Conservation (phyloP, 2,329 filamentous ascomycete species). For the Diplodia sapinea region DNA sequence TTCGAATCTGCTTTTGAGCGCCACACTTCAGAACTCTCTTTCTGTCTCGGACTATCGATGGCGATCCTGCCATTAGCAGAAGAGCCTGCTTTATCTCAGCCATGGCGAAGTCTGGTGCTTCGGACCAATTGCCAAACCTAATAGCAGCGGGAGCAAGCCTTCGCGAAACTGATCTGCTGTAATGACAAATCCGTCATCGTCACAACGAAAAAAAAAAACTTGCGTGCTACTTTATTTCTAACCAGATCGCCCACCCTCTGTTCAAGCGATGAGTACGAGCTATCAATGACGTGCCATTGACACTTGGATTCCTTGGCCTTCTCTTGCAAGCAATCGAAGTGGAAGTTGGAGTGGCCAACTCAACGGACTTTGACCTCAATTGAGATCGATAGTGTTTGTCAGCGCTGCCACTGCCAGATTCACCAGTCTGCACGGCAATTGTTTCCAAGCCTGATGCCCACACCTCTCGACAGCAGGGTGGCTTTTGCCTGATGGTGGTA, state of each 20-base stretch:
- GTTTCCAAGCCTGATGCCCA: not conserved
- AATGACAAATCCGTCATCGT: not conserved
- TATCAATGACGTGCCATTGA: constrained; percentile 5
- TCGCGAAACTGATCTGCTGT: not conserved
- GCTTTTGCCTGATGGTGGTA: not conserved
- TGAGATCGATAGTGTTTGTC: not conserved
- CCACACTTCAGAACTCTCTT: constrained; percentile 1
- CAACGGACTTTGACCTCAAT: not conserved
- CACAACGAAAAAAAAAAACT: no score
- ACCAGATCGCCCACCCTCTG: not conserved
- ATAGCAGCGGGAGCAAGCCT: not conserved
- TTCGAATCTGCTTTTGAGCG: constrained; percentile 17
- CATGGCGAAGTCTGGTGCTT: not conserved
- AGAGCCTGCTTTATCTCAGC: not conserved
- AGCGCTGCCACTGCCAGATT: not conserved
- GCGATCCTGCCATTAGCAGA: constrained; percentile 21
- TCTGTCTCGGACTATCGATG: constrained; percentile 20
- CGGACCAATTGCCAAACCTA: not conserved
- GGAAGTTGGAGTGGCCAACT: not conserved
- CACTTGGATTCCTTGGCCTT: not conserved
- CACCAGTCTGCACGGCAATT: not conserved
- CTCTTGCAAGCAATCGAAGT: not conserved
- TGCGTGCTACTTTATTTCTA: not conserved
- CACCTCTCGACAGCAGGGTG: not conserved
- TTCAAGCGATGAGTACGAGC: not conserved